These are phyloP conservation scores for Chlorencoelia australis DNA, from an alignment of 2,329 filamentous ascomycete species.

Conservation along the genomic window DNA sequence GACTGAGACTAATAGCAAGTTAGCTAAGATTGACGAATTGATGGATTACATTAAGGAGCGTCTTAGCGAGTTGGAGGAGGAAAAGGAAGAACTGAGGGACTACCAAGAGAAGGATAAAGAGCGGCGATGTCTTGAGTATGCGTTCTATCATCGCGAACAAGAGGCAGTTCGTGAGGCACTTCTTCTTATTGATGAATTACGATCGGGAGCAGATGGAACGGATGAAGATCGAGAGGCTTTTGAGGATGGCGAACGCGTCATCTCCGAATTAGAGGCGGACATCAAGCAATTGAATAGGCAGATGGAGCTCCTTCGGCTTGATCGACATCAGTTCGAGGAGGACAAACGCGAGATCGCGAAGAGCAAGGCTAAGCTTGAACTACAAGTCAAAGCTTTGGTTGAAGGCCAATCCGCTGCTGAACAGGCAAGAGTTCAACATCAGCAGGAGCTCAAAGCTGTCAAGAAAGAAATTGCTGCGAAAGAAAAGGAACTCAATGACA, in stretches of 20 bases:
- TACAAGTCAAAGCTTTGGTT: slow-evolving; percentile 72
- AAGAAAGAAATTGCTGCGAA: slow-evolving; percentile 64
- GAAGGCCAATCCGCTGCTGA: slow-evolving; percentile 74
- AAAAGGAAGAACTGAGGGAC: slow-evolving; percentile 88
- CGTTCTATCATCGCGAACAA: slow-evolving; percentile 85
- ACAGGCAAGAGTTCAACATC: slow-evolving; percentile 59
- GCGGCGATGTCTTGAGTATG: slow-evolving; percentile 85
- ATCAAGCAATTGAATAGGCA: slow-evolving; percentile 74
- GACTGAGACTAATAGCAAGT: slow-evolving; percentile 91
- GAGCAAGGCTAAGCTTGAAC: slow-evolving; percentile 71
- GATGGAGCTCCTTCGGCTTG: slow-evolving; percentile 73
- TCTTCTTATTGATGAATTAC: slow-evolving; percentile 71
- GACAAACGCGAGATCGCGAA: slow-evolving; percentile 78
- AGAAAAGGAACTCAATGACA: slow-evolving; percentile 61
- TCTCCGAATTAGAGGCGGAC: slow-evolving; percentile 65
- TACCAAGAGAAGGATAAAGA: slow-evolving; percentile 95
- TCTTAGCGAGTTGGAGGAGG: slow-evolving; percentile 81
- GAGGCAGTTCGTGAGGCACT: slow-evolving; percentile 66
- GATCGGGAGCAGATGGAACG: slow-evolving; percentile 75
- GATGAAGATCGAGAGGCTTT: slow-evolving; percentile 73
- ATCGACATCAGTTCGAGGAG: slow-evolving; percentile 79
- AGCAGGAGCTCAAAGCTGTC: slow-evolving; percentile 61
- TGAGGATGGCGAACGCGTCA: slow-evolving; percentile 66
- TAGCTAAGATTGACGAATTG: slow-evolving; percentile 86
- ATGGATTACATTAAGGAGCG: slow-evolving; percentile 88